Base-by-base conservation (phyloP, 2,329 filamentous ascomycete species). In the Fusarium decemcellulare region DNA sequence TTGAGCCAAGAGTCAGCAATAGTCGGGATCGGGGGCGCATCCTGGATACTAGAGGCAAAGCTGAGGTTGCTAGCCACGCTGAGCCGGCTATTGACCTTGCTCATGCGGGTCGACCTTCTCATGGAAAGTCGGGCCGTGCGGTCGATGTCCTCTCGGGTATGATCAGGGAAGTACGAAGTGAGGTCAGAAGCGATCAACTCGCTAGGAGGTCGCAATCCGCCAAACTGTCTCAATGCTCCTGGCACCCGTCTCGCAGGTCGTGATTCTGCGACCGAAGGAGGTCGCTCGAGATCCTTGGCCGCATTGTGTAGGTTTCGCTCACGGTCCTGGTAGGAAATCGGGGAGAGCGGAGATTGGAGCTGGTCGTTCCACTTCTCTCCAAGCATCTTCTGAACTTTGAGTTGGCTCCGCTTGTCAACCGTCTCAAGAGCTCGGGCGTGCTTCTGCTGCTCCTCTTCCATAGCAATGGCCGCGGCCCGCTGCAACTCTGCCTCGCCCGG, bases 101-200 rank as follows among this genome's bases (percentile, higher is more conserved):
- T 98, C 68, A 98, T 86, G 56, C 96, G 92, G 56, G 93, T 93
- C 42, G 95, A 98, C 72, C 96, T 89, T 72, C 95, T 90, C 80
- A 98, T 92, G 1, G 95, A 98, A 81, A 98, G 89, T 51, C 96
- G 92, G 67, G 97, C 95, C 1, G 96, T 98, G 73, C 94, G 92
- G 79, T 98, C 96, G 77, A 99, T 98, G 73, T 97, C 94, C 77
- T 97, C 95, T 59, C 93, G 91, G 52, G 95, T 91, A 75, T 98
- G 95, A 76, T 97, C 94, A 0, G 96, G 96, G 86, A 99, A 99
- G 84, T 98, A 99, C 0, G 95, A 97, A 2, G 94, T 96, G 63
- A 99, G 85, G 77, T 99, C 96, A 23, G 96, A 97, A 29, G 95
- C 95, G 77, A 99, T 99, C 78, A 99, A 88, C 83, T 99, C 96